Base-by-base conservation (phyloP, 306 rosid genomes). In the Aeschynomene evenia region DNA sequence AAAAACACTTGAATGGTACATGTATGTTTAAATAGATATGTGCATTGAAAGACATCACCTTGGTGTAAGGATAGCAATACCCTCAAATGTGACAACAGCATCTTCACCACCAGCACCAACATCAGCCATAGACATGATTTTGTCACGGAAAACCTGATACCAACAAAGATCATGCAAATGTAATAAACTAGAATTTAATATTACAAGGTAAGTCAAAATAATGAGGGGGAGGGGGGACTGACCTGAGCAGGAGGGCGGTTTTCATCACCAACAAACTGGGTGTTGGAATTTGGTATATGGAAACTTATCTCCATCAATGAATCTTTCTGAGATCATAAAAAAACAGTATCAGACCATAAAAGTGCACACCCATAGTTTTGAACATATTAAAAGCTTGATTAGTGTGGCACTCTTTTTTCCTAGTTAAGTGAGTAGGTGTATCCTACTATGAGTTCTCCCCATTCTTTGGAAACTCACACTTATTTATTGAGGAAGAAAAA, bases 61-160 rank as follows among this genome's bases (percentile, higher is more conserved):
- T 75, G 99, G 99, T 7, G 99, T 95, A 72, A 95, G 99, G 69
- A 95, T 87, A 12, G 97, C 97, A 87, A 95, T 95, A 64, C 97
- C 96, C 81, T 95, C 99, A 87, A 95, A 95, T 31, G 97, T 89
- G 72, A 91, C 92, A 68, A 95, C 95, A 63, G 99, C 91, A 55
- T 89, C 96, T 83, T 95, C 99, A 48, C 89, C 96, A 54, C 96
- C 97, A 69, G 89, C 82, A 76, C 96, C 89, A 57, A 91, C 97
- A 85, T 95, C 99, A 9, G 97, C 99, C 96, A 89, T 83, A 16
- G 96, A 85, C 85, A 87, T 85, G 65, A 95, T 91, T 84, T 87
- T 87, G 73, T 95, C 97, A 81, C 96, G 96, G 63, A 95, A 95
- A 70, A 95, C 96, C 99, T 95, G 55, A 66, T 54, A 54, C 52